Evolutionary conservation across 2,329 filamentous ascomycete species (phyloP).

Genomic region (Taxawa tesnikishii): DNA sequence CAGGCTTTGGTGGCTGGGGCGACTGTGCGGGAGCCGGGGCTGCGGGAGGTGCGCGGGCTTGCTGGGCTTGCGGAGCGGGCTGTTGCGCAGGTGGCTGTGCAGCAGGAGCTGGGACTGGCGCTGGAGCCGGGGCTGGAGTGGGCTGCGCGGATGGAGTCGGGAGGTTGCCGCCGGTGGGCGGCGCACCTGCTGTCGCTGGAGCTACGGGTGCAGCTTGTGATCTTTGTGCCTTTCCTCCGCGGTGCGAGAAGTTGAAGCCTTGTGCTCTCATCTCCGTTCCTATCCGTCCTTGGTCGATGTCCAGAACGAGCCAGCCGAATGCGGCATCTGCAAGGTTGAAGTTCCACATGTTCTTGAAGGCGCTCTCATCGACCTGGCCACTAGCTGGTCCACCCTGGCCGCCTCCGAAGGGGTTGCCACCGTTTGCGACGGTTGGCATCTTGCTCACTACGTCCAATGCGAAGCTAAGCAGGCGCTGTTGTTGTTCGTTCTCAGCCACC

Average conservation of each 20-base stretch:
- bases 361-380: slow-evolving; percentile 92
- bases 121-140: slow-evolving; percentile 11
- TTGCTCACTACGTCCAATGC: slow-evolving; percentile 91
- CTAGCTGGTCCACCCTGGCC: slow-evolving; percentile 61
- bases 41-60: slow-evolving; percentile 10
- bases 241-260: slow-evolving; percentile 97
- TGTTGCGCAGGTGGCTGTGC: slow-evolving; percentile 3
- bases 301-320: slow-evolving; percentile 89
- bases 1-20: slow-evolving; percentile 10
- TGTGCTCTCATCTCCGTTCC: slow-evolving; percentile 98
- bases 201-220: slow-evolving; percentile 24
- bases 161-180: slow-evolving; percentile 23
- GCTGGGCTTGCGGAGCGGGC: slow-evolving; percentile 17
- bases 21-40: slow-evolving; percentile 5
- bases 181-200: slow-evolving; percentile 22
- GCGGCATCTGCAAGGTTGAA: slow-evolving; percentile 97
- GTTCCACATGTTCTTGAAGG: slow-evolving; percentile 99
- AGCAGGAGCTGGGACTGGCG: slow-evolving; percentile 23
- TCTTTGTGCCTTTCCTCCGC: slow-evolving; percentile 57
- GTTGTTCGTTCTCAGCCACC: slow-evolving; percentile 83
- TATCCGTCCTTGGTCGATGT: slow-evolving; percentile 90
- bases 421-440: slow-evolving; percentile 91
- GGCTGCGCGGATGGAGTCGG: slow-evolving; percentile 27
- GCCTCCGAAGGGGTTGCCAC: slow-evolving; percentile 92
- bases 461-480: slow-evolving; percentile 83